These are phyloP conservation scores for Theileria annulata DNA, from an alignment of 169 alveolate species.

Conservation along the genomic window DNA sequence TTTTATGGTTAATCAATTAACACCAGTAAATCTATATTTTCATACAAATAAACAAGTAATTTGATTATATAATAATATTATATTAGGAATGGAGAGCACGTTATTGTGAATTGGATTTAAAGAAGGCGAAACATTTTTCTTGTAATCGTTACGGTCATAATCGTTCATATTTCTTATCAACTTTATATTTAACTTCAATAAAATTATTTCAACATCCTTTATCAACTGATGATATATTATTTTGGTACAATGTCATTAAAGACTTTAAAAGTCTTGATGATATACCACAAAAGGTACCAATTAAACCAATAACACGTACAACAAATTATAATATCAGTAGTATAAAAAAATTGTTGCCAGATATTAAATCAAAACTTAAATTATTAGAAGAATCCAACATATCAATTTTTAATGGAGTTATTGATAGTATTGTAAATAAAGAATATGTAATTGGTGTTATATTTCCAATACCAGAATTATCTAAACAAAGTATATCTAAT, in stretches of 20 bases:
- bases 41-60: conserved; percentile 59
- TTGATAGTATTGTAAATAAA: not conserved
- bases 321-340: not conserved
- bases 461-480: conserved; percentile 4
- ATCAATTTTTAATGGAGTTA: not conserved
- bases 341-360: not conserved
- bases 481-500: not conserved
- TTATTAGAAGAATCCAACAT: conserved; percentile 1
- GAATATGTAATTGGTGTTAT: not conserved
- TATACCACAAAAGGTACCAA: not conserved
- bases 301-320: not conserved
- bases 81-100: conserved; percentile 68
- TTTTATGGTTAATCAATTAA: conserved; percentile 28
- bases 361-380: not conserved
- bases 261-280: conserved; percentile 23
- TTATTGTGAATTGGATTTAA: conserved; percentile 54
- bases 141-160: conserved; percentile 50
- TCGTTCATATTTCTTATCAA: conserved; percentile 48
- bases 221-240: conserved; percentile 29
- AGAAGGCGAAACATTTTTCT: conserved; percentile 65
- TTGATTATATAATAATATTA: not conserved
- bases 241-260: conserved; percentile 36
- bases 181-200: conserved; percentile 35
- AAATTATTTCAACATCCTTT: conserved; percentile 33
- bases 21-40: conserved; percentile 46